These are phyloP conservation scores for Scutellaria minor DNA, from an alignment of 257 asterid genomes.

Conservation along the genomic window DNA sequence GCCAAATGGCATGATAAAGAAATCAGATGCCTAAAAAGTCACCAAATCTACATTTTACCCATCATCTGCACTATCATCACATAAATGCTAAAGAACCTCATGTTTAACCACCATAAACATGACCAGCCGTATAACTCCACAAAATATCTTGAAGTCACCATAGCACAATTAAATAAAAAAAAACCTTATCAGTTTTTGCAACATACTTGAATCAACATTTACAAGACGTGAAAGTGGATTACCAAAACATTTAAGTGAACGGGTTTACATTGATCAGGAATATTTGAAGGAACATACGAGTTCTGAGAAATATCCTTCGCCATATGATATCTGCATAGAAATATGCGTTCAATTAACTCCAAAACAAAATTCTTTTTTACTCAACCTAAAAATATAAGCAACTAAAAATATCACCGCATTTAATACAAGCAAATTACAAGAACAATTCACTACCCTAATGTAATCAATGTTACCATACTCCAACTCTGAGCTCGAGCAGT, in stretches of 20 bases:
- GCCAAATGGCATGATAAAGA: conserved; percentile 8
- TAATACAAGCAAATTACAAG: too few relatives aligned
- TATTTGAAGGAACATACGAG: conserved; percentile 55
- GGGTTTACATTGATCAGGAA: conserved; percentile 75
- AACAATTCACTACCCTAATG: background rate
- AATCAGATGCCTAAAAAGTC: conserved; percentile 1
- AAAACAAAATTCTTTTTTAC: background rate
- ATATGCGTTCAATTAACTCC: conserved; percentile 10
- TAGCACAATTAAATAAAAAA: background rate
- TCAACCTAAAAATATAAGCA: background rate
- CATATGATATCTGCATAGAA: conserved; percentile 64
- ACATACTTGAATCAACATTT: conserved; percentile 14
- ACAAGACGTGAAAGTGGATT: conserved; percentile 39
- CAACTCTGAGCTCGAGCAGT: background rate
- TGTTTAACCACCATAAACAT: conserved; percentile 6
- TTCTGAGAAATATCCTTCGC: conserved; percentile 58
- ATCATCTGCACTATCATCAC: conserved; percentile 13
- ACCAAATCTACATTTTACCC: background rate
- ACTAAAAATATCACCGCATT: background rate
- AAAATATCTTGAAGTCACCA: conserved; percentile 11
- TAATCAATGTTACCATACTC: background rate
- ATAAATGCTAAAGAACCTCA: conserved; percentile 23
- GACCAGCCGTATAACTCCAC: conserved; percentile 1
- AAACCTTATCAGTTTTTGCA: background rate
- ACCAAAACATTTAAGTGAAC: conserved; percentile 94